These are phyloP conservation scores for Tetraselmis chui DNA, from an alignment of 139 green algal genomes.

Conservation along the genomic window DNA sequence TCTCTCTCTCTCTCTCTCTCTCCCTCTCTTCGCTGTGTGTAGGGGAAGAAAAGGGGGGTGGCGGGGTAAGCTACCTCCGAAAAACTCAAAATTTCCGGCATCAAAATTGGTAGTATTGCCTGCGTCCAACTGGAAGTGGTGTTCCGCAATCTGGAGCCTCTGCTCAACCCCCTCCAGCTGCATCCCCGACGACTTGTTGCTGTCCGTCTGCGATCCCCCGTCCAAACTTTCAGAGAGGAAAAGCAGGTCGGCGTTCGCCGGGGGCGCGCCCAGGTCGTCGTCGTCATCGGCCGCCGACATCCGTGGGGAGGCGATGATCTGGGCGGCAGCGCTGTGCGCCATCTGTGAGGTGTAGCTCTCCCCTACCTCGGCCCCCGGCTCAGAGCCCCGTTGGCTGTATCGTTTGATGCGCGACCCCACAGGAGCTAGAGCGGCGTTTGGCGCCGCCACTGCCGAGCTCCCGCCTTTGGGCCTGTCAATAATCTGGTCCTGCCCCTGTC, in stretches of 20 bases:
- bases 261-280: background rate
- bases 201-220: background rate
- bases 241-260: too few relatives aligned
- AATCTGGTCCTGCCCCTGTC: background rate
- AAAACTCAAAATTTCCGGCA: background rate
- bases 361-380: background rate
- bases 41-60: background rate
- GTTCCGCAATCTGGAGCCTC: too few relatives aligned
- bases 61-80: background rate
- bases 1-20: background rate
- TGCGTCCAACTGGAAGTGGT: background rate
- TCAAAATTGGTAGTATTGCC: background rate
- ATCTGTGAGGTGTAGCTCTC: too few relatives aligned
- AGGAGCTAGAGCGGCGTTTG: background rate
- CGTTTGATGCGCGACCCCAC: background rate
- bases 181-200: background rate
- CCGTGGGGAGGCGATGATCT: background rate
- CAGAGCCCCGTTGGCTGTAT: background rate
- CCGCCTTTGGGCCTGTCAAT: background rate
- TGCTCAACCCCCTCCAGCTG: too few relatives aligned
- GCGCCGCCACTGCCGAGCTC: too few relatives aligned
- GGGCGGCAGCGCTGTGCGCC: background rate
- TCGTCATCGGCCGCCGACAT: background rate
- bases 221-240: background rate
- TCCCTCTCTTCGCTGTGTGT: background rate